Percentiles rank a stretch among this genome's conserved stretches.
phyloP scores from a whole-genome alignment of 2,329 filamentous ascomycete genomes.

The Claviceps sp. region DNA sequence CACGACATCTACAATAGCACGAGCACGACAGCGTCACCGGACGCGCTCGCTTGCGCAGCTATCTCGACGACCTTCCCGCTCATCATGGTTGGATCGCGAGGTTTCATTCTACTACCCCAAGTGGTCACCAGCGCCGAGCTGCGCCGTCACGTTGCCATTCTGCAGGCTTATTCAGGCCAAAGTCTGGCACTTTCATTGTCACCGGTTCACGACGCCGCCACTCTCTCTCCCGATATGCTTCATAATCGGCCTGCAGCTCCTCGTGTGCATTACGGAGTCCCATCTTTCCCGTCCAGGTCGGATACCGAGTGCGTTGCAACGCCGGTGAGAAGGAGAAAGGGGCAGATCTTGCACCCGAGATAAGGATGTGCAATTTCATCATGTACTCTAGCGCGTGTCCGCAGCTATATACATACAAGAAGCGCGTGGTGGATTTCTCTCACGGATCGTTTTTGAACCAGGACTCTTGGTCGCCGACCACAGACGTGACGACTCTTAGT shows the following conservation, averaged over 20 bases:
- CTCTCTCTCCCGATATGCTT: not conserved
- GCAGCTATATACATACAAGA: not conserved
- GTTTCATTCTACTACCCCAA: not conserved
- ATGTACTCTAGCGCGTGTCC: not conserved
- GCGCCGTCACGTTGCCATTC: not conserved
- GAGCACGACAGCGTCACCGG: slow-evolving; percentile 1
- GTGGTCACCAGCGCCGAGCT: not conserved
- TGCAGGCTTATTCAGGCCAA: not conserved
- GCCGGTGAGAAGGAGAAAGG: not conserved
- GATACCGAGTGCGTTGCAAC: not conserved
- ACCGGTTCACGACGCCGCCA: not conserved
- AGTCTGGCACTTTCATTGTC: not conserved
- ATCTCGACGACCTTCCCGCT: not conserved
- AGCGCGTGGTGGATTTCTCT: not conserved
- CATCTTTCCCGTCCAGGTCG: not conserved
- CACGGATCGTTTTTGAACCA: not conserved
- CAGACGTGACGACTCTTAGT: not conserved
- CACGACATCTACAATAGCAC: not conserved
- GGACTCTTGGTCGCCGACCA: not conserved
- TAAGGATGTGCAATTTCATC: not conserved
- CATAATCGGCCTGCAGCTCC: not conserved
- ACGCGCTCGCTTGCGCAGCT: not conserved
- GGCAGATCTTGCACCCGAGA: not conserved
- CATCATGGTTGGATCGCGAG: not conserved
- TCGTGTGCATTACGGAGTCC: not conserved